A percentile compares a stretch with the other conserved stretches of the same genome.
Conservation (phyloP, 139 green algal species). For the Picochlorum sp. region DNA sequence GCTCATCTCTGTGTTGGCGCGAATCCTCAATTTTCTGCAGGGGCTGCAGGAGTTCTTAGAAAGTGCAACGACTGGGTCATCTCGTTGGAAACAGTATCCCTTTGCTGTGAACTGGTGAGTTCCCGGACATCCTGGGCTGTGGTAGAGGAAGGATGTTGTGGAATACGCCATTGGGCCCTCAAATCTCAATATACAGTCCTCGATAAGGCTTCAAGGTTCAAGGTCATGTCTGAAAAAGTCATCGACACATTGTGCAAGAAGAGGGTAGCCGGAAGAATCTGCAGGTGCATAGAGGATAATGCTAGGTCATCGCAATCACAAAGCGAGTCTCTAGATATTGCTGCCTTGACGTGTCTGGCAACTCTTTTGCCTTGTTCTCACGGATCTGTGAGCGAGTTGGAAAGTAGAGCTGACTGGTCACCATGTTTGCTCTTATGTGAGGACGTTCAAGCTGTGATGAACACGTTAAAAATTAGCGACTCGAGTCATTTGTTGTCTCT, state of each 20-base stretch:
- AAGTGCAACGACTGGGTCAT: background rate
- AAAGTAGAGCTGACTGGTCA: too few relatives aligned
- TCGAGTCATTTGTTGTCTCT: too few relatives aligned
- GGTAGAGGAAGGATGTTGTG: constrained; percentile 9
- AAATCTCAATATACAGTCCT: background rate
- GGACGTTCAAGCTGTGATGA: too few relatives aligned
- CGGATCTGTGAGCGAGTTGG: too few relatives aligned
- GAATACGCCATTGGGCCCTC: background rate
- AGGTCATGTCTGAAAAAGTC: constrained; percentile 3
- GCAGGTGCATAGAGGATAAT: constrained; percentile 34
- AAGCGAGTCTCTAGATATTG: background rate
- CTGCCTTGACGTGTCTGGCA: background rate
- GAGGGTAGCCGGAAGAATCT: constrained; percentile 30
- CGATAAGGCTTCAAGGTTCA: background rate
- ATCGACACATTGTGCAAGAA: constrained; percentile 16
- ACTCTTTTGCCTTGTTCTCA: background rate
- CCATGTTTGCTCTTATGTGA: too few relatives aligned
- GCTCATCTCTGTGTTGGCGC: constrained; percentile 10
- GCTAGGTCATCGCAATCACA: background rate
- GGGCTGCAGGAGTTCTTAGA: background rate
- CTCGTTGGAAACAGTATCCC: constrained; percentile 11
- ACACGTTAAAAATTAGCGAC: too few relatives aligned
- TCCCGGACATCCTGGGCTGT: constrained; percentile 15
- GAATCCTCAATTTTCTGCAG: constrained; percentile 9
- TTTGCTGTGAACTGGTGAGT: constrained; percentile 28